A percentile compares a stretch with the other conserved stretches of the same genome.
phyloP scores from a whole-genome alignment of 2,329 filamentous ascomycete genomes.

The Pyrenochaeta sp. region DNA sequence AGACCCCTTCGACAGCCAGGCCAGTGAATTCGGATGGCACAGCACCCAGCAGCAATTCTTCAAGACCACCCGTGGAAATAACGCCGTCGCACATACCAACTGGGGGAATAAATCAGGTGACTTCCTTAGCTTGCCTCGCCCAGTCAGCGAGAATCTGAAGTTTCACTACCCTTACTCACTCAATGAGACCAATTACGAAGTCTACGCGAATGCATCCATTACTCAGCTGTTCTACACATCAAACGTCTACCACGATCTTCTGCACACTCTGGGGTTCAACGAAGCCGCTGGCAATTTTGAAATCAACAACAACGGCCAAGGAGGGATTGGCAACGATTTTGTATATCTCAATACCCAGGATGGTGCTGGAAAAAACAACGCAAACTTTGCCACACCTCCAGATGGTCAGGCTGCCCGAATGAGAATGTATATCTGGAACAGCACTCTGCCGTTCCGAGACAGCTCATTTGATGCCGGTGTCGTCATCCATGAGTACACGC shows the following conservation, averaged over 20 bases:
- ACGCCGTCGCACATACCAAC: constrained; percentile 64
- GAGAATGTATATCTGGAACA: constrained; percentile 67
- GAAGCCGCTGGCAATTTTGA: constrained; percentile 69
- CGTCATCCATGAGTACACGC: constrained; percentile 61
- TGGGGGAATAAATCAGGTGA: constrained; percentile 50
- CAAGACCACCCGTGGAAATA: constrained; percentile 67
- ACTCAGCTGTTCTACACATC: constrained; percentile 69
- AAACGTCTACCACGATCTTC: constrained; percentile 67
- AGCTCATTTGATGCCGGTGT: constrained; percentile 68
- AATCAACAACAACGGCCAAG: constrained; percentile 63
- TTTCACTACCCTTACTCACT: constrained; percentile 52
- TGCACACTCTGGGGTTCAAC: constrained; percentile 66
- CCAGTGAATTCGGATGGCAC: constrained; percentile 65
- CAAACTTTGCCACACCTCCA: constrained; percentile 63
- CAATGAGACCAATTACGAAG: constrained; percentile 30
- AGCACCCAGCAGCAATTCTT: constrained; percentile 59
- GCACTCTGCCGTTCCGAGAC: constrained; percentile 60
- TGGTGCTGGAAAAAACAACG: constrained; percentile 63
- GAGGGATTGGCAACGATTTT: constrained; percentile 61
- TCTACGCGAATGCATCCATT: constrained; percentile 64
- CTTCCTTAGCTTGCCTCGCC: constrained; percentile 62
- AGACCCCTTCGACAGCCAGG: constrained; percentile 59
- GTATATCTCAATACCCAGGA: constrained; percentile 68
- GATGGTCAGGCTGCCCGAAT: constrained; percentile 58
- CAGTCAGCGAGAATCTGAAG: constrained; percentile 51